Evolutionary conservation across 2,329 filamentous ascomycete species (phyloP), one percentile per base, ranked within the genome.

Genomic region (Epichloe sp.): DNA sequence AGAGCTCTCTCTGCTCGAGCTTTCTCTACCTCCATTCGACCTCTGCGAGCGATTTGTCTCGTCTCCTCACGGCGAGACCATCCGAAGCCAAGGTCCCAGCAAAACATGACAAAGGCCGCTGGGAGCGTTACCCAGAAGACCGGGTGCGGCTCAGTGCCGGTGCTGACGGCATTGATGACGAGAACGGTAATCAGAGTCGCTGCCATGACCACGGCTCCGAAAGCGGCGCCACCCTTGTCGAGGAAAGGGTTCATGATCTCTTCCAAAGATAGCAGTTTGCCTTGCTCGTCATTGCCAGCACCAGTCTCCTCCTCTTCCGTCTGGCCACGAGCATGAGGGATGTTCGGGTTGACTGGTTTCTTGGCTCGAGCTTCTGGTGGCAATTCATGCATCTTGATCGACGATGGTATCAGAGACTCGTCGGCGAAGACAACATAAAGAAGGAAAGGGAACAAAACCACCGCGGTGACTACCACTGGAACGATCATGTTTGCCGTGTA

Each of bases 401-500:
- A 75, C 2, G 68, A 63, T 0, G 85, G 85, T 5, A 88, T 82
- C 8, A 87, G 74, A 2, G 71, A 65, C 47, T 82, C 74, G 53
- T 83, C 73, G 2, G 75, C 74, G 56, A 88, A 88, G 17, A 87
- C 74, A 51, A 86, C 73, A 58, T 84, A 87, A 0, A 87, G 68
- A 4, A 88, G 63, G 56, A 86, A 83, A 0, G 84, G 85, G 48
- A 85, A 87, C 3, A 88, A 65, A 0, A 86, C 66, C 15, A 87
- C 71, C 2, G 76, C 82, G 0, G 85, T 88, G n/a, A 77, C 68
- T 21, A 86, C 66, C 1, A 85, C 82, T 0, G 85, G 85, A 0
- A 88, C 81, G 17, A 88, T 82, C 75, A 88, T 85, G 60, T 88
- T 86, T n/a, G 81, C 83, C 0, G 83, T 87, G 60, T 88, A 88